Conservation (phyloP, 2,329 filamentous ascomycete genomes). For the Ceratocystis ficicola region DNA sequence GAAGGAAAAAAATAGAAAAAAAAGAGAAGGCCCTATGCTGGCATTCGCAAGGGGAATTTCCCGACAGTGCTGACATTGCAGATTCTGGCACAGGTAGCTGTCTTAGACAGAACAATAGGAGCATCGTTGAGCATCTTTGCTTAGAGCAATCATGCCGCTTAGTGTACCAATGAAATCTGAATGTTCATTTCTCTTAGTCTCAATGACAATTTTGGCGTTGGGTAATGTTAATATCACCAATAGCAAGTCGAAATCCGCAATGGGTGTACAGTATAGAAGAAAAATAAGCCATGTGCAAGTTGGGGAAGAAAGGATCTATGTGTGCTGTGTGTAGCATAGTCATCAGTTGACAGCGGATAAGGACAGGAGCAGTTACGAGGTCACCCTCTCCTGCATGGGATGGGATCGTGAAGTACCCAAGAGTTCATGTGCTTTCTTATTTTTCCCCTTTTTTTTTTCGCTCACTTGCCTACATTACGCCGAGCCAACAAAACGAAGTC, state of each 20-base stretch:
- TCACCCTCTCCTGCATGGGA: background rate
- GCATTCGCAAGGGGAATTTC: background rate
- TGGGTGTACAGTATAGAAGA: background rate
- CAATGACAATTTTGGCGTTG: background rate
- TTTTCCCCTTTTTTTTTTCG: background rate
- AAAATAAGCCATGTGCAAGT: background rate
- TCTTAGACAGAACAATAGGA: background rate
- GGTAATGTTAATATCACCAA: background rate
- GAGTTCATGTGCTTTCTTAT: background rate
- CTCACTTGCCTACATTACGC: no score
- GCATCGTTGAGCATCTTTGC: background rate
- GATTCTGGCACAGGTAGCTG: background rate
- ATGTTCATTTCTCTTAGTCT: background rate
- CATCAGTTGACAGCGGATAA: slow-evolving; percentile 9
- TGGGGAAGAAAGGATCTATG: background rate
- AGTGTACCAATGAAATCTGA: background rate
- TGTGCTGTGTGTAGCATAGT: background rate
- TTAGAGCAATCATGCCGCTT: background rate
- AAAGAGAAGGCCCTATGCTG: background rate
- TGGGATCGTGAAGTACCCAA: background rate
- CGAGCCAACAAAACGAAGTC: background rate
- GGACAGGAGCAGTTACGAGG: slow-evolving; percentile 8
- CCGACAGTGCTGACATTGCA: background rate
- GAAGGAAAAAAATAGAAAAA: no score
- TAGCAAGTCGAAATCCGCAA: no score